Conservation (phyloP, 208 protist species). For the Leptomonas seymouri region DNA sequence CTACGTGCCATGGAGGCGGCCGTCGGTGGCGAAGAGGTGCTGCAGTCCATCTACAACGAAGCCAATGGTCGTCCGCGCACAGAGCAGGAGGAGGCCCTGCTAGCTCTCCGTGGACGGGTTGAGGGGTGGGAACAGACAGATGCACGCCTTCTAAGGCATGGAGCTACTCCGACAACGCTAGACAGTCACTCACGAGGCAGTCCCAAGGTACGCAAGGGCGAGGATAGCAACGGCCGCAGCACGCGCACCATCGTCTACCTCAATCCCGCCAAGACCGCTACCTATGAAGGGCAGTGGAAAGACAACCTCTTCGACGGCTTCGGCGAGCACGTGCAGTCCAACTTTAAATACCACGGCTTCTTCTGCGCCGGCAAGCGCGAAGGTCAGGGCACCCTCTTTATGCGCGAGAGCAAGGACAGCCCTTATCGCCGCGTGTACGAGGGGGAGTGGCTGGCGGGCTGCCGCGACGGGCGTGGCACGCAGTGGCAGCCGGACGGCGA, state of each 20-base stretch:
- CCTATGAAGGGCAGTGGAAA: constrained; percentile 92
- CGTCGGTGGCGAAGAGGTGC: constrained; percentile 57
- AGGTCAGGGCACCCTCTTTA: constrained; percentile 83
- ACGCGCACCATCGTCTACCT: constrained; percentile 83
- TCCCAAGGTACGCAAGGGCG: constrained; percentile 2
- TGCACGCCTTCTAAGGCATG: background rate
- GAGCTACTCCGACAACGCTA: background rate
- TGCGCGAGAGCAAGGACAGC: constrained; percentile 48
- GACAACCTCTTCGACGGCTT: constrained; percentile 83
- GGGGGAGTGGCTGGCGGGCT: constrained; percentile 82
- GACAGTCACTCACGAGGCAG: background rate
- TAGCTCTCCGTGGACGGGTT: constrained; percentile 48
- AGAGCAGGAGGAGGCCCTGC: constrained; percentile 83
- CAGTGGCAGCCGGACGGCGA: constrained; percentile 85
- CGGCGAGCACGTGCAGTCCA: constrained; percentile 76
- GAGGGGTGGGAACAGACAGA: constrained; percentile 40
- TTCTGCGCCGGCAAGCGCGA: constrained; percentile 79
- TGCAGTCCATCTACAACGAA: constrained; percentile 51
- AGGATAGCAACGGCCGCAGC: constrained; percentile 27
- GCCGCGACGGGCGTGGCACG: constrained; percentile 83
- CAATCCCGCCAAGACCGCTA: constrained; percentile 72
- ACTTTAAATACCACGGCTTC: constrained; percentile 84
- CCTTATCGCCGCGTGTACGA: constrained; percentile 86
- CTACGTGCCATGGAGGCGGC: constrained; percentile 64
- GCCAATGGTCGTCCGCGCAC: constrained; percentile 74